A percentile compares a stretch with the other conserved stretches of the same genome.
Conservation (phyloP, 176 grass and related monocot species). For the Avena insularis region DNA sequence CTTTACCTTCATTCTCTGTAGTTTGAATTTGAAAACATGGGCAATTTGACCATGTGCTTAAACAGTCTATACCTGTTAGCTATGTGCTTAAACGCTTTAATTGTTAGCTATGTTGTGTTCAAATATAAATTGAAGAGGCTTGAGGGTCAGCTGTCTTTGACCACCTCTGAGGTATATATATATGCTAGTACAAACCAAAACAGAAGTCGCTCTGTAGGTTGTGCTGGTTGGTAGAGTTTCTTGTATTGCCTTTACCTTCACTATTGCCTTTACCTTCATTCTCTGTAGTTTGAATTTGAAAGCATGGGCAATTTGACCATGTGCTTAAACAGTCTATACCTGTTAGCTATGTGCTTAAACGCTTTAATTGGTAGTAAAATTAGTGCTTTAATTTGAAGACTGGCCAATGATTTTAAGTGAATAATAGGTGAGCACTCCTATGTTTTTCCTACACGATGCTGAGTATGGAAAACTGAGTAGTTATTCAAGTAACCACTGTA, state of each 20-base stretch:
- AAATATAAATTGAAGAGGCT: slow-evolving; percentile 86
- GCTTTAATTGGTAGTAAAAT: neutral
- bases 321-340: neutral
- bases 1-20: neutral
- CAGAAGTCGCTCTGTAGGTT: neutral
- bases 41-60: neutral
- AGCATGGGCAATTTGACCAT: neutral
- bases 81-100: neutral
- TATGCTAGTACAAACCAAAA: slow-evolving; percentile 27
- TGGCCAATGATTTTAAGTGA: neutral
- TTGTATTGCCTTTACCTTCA: neutral
- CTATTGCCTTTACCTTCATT: neutral
- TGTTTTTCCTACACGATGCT: neutral
- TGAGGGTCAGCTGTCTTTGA: slow-evolving; percentile 74
- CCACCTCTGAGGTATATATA: slow-evolving; percentile 67
- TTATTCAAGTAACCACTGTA: neutral
- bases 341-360: neutral
- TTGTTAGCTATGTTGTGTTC: slow-evolving; percentile 51
- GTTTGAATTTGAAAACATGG: neutral
- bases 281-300: neutral
- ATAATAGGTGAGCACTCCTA: neutral
- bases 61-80: neutral
- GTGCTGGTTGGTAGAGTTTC: neutral
- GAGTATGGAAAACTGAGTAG: neutral
- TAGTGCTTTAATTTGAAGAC: neutral